Conservation (phyloP, 768 basidiomycete species). For the Boletus vermiculosoides region DNA sequence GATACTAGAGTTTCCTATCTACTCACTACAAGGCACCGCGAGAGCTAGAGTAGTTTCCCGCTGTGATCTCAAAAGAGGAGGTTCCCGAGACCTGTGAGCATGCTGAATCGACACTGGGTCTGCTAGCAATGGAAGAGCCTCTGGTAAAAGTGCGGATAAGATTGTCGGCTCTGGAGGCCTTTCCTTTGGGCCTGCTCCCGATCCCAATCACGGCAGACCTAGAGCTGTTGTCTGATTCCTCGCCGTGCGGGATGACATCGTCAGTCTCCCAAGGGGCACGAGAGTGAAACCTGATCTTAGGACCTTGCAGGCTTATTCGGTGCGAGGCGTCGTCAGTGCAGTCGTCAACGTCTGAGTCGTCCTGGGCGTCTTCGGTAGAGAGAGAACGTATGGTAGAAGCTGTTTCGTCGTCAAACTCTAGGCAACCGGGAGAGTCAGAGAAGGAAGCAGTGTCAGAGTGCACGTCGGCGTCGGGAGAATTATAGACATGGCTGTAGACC, state of each 20-base stretch:
- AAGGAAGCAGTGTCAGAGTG: slow-evolving; percentile 29
- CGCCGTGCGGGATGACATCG: slow-evolving; percentile 45
- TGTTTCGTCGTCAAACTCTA: slow-evolving; percentile 57
- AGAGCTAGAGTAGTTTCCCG: slow-evolving; percentile 49
- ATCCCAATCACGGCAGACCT: slow-evolving; percentile 31
- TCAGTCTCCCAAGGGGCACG: slow-evolving; percentile 80
- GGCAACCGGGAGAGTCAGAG: slow-evolving; percentile 46
- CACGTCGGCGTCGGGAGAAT: slow-evolving; percentile 47
- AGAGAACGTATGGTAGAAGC: slow-evolving; percentile 27
- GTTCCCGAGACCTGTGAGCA: slow-evolving; percentile 52
- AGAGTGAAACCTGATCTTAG: slow-evolving; percentile 79
- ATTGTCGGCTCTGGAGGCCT: slow-evolving; percentile 32
- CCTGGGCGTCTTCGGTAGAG: slow-evolving; percentile 33
- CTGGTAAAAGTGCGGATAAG: slow-evolving; percentile 48
- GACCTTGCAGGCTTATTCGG: slow-evolving; percentile 74
- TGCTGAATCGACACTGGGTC: slow-evolving; percentile 66
- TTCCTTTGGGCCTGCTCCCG: slow-evolving; percentile 31
- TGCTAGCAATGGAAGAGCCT: slow-evolving; percentile 40
- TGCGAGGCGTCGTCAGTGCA: slow-evolving; percentile 45
- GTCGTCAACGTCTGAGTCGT: slow-evolving; percentile 36
- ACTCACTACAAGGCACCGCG: slow-evolving; percentile 63
- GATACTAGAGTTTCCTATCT: not conserved
- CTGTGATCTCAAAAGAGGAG: slow-evolving; percentile 62
- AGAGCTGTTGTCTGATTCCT: slow-evolving; percentile 42
- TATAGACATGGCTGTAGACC: slow-evolving; percentile 60